Base-by-base conservation (phyloP, 2,329 filamentous ascomycete species). In the Stachybotrys echinatus region DNA sequence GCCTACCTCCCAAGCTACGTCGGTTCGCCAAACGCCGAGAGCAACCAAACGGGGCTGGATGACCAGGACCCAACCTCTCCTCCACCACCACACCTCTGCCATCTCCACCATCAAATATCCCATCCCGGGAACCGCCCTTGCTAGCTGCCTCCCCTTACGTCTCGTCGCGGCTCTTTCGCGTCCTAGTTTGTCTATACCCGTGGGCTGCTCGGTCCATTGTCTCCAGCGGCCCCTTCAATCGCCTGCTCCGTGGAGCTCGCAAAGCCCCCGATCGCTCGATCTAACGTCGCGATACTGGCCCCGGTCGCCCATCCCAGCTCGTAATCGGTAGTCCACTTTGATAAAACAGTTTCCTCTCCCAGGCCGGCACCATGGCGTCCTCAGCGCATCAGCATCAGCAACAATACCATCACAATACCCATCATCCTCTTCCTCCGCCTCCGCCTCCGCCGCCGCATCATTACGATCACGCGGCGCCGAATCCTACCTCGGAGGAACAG, bases 311-410 rank as follows among this genome's bases (percentile, higher is more conserved):
- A 34, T 43, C 34, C 44, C 44, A 27, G 45, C 40, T 48, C 45
- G 19, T 45, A 40, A 18, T n/a, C 18, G 27, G 27, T 34, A 10
- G 27, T 34, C 34, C 42, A 23, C 23, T 48, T 61, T 48, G 60
- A 65, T 66, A 67, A 69, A 69, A 64, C 54, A 59, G 58, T 54
- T 54, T 51, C 53, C 54, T 54, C 52, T 60, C 65, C 61, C 27
- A 62, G 60, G 55, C 37, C 57, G 62, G 58, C 59, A 58, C 54
- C 58, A 72, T 72, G 70, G 68, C 67, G 55, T 58, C 63, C 57
- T 65, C 56, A 48, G 54, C 61, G 43, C 61, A 63, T 27, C 64
- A 63, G 45, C 64, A 68, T 48, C 50, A 58, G 22, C 51, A 49
- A 53, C 27, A 34, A 34, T 34, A 34, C 27, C 27, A 34, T 34